phyloP scores from a whole-genome alignment of 306 rosid genomes.

The Vigna unguiculata region DNA sequence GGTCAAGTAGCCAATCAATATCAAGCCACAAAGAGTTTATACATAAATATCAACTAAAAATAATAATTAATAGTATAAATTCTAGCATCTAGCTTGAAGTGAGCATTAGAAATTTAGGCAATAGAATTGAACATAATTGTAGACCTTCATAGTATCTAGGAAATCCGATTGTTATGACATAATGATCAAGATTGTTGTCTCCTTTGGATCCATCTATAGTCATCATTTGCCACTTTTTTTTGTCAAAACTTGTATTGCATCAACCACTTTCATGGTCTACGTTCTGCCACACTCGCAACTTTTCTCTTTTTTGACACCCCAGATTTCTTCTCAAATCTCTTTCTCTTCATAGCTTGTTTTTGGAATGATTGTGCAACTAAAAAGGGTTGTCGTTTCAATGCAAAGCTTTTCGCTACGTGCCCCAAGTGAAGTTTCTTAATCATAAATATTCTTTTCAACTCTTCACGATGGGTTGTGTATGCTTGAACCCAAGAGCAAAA shows the following conservation, averaged over 20 bases:
- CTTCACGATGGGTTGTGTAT: slow-evolving; percentile 89
- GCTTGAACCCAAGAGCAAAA: slow-evolving; percentile 97
- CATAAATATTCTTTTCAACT: slow-evolving; percentile 81
- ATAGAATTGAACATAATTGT: neutral
- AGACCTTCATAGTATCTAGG: neutral
- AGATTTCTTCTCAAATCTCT: slow-evolving; percentile 64
- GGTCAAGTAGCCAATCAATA: too few species aligned
- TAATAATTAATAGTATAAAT: neutral
- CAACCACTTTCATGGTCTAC: slow-evolving; percentile 25
- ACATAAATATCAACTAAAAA: slow-evolving; percentile 23
- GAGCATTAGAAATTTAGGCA: neutral
- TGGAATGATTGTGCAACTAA: slow-evolving; percentile 74
- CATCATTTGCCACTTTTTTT: slow-evolving; percentile 31
- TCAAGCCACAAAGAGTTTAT: neutral
- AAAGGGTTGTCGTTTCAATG: slow-evolving; percentile 85
- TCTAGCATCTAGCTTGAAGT: neutral
- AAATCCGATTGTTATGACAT: slow-evolving; percentile 1
- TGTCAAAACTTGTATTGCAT: neutral
- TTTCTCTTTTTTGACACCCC: slow-evolving; percentile 62
- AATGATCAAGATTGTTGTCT: neutral
- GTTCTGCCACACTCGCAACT: slow-evolving; percentile 47
- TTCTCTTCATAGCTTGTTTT: slow-evolving; percentile 69
- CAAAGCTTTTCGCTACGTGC: slow-evolving; percentile 93
- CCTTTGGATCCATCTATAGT: neutral
- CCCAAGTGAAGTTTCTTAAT: slow-evolving; percentile 95